Conservation (phyloP, 2,329 filamentous ascomycete genomes). For the Exophiala oligosperma region DNA sequence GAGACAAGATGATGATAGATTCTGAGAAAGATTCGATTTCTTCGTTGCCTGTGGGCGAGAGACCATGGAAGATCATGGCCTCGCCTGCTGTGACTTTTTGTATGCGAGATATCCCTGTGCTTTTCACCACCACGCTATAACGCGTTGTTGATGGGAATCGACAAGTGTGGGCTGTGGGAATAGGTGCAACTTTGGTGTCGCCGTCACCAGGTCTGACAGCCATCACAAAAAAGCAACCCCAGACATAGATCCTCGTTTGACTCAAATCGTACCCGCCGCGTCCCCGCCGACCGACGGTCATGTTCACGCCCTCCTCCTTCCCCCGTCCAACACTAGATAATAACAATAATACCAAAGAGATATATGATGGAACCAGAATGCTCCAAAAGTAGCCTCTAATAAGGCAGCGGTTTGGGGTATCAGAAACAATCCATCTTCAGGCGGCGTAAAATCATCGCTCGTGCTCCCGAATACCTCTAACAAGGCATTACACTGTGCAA, state of each 20-base stretch:
- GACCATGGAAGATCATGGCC: too few relatives aligned
- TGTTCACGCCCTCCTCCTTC: not conserved
- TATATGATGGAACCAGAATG: slow-evolving; percentile 25
- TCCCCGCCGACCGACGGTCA: not conserved
- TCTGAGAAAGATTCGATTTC: too few relatives aligned
- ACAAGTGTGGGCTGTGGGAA: not conserved
- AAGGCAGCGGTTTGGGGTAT: slow-evolving; percentile 26
- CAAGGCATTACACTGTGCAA: slow-evolving; percentile 20
- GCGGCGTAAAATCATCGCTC: slow-evolving; percentile 11
- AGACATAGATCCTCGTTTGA: not conserved
- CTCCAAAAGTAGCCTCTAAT: slow-evolving; percentile 24
- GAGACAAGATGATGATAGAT: too few relatives aligned
- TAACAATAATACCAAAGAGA: slow-evolving; percentile 25
- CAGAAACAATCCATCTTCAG: slow-evolving; percentile 19
- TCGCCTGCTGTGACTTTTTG: too few relatives aligned
- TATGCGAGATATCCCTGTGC: too few relatives aligned
- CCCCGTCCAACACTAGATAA: slow-evolving; percentile 8
- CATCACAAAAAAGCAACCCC: not conserved
- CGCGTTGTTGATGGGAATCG: too few relatives aligned
- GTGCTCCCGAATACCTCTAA: slow-evolving; percentile 23
- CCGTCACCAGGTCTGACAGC: not conserved
- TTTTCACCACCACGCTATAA: too few relatives aligned
- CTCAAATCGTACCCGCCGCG: not conserved
- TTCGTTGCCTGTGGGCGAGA: too few relatives aligned
- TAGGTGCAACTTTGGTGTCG: not conserved